Conservation (phyloP, 1,284 basidiomycete species). For the Irpex sp. region DNA sequence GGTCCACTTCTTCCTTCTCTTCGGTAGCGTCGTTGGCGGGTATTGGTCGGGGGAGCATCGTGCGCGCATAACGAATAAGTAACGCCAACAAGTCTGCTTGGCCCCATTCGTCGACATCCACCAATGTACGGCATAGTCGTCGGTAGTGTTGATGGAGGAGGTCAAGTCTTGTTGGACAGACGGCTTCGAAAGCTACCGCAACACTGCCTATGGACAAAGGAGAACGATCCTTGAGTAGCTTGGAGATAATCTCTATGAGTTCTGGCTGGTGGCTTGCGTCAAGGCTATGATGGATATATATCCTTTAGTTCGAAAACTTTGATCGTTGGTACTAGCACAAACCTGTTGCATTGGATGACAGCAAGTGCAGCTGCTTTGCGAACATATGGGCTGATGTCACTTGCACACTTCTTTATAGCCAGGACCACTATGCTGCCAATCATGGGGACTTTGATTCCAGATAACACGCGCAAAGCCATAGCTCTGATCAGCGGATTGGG, state of each 20-base stretch:
- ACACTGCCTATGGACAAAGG: conserved; percentile 88
- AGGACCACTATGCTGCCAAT: conserved; percentile 85
- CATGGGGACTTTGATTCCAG: conserved; percentile 86
- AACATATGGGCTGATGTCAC: conserved; percentile 91
- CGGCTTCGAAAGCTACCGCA: conserved; percentile 78
- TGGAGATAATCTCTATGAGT: conserved; percentile 72
- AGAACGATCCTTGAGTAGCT: conserved; percentile 79
- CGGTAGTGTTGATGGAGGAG: conserved; percentile 89
- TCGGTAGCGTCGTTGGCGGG: conserved; percentile 21
- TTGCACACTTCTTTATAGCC: conserved; percentile 88
- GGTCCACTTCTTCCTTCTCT: conserved; percentile 52
- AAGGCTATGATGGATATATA: conserved; percentile 45
- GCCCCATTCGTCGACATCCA: conserved; percentile 96
- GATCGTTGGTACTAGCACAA: conserved; percentile 25
- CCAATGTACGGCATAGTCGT: conserved; percentile 77
- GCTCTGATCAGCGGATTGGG: conserved; percentile 89
- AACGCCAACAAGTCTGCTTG: conserved; percentile 82
- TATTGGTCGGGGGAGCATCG: conserved; percentile 78
- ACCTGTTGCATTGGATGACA: conserved; percentile 85
- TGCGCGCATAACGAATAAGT: conserved; percentile 79
- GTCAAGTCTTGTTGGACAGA: conserved; percentile 83
- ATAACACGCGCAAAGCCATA: conserved; percentile 93
- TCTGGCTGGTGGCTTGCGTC: conserved; percentile 70
- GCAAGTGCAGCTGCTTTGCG: conserved; percentile 90
- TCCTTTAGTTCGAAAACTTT: background rate